Base-by-base conservation (phyloP, 2,329 filamentous ascomycete genomes). In the Cladosporium cucumerinum region DNA sequence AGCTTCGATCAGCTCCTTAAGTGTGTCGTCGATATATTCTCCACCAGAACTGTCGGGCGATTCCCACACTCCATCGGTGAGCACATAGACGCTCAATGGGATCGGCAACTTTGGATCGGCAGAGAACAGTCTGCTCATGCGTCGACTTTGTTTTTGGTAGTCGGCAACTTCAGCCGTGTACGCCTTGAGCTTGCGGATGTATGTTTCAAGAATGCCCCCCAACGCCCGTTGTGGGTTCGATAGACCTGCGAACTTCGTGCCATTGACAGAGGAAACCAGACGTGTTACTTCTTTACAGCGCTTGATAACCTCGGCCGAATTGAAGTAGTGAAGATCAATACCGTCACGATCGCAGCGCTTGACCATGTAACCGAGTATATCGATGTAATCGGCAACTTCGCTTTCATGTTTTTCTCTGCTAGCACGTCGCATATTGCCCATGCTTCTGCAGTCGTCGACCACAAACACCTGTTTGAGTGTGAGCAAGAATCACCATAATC, bases 61-160 rank as follows among this genome's bases (percentile, higher is more conserved):
- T 30, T 30, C 28, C 65, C 61, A 66, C 7, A 64, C 23, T 4
- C 65, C 66, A 36, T 66, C 66, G 5, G 66, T 68, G 34, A 66
- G 51, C 11, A 68, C 57, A 28, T 66, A 66, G 14, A 68, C 30
- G 26, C 62, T 68, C 18, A 60, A 16, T 11, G 57, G 57, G 12
- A 3, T n/a, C 6, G 57, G 57, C 10, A n/a, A 36, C 12, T 30
- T 48, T 18, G 57, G 51, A 16, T 30, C 28, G 28, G 28, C 28
- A 30, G 28, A 30, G 28, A 30, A 30, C 28, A 30, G 28, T 30
- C 8, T 30, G 28, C 28, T 30, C 28, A 30, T 30, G 28, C 28
- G 28, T 30, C 28, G 28, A 30, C 28, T 30, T 5, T 8, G 28
- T 30, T 30, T 30, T 30, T 36, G 34, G 12, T 36, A 4, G 3